Base-by-base conservation (phyloP, 768 basidiomycete species). In the Boletus sensibilis region DNA sequence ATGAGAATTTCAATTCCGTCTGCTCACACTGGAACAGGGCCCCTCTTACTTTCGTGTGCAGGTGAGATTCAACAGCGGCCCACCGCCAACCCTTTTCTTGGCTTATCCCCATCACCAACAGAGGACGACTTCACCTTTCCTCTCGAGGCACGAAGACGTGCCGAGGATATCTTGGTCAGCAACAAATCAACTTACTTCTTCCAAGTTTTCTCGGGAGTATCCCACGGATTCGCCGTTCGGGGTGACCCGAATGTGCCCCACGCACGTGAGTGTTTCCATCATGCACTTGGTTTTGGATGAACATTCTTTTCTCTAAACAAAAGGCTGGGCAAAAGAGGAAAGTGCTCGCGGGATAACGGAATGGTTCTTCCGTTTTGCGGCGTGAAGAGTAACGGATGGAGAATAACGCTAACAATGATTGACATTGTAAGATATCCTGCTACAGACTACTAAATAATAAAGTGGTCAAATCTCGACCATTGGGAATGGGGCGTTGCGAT, bases 261-360 rank as follows among this genome's bases (percentile, higher is more conserved):
- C 0, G 55, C 56, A 44, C 56, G 70, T 68, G 46, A 59, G 67
- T 58, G 13, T 42, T 13, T 37, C 25, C 8, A 21, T 29, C 20
- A 4, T 34, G 20, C 18, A 8, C 27, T 34, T n/a, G 10, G 7
- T 21, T 42, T 33, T 12, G 12, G n/a, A 29, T 31, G 48, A 50
- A 50, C 25, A 40, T 35, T 23, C 4, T 43, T 14, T 38, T 18
- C 11, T 38, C 18, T 38, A 18, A 41, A 39, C 37, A 16, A 23
- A 39, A 84, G 82, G 80, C 12, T 83, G 81, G 81, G 80, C 81
- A 1, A 83, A 83, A 60, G 83, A 84, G 53, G 79, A 84, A 56
- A 79, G 80, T 20, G 82, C 83, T 12, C 72, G 75, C 1, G 77
- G 79, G 20, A 72, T 82, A n/a, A 62, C 75, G 8, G 66, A 62